phyloP scores from a whole-genome alignment of 2,329 filamentous ascomycete genomes.

The Calonectria multiphialidica region DNA sequence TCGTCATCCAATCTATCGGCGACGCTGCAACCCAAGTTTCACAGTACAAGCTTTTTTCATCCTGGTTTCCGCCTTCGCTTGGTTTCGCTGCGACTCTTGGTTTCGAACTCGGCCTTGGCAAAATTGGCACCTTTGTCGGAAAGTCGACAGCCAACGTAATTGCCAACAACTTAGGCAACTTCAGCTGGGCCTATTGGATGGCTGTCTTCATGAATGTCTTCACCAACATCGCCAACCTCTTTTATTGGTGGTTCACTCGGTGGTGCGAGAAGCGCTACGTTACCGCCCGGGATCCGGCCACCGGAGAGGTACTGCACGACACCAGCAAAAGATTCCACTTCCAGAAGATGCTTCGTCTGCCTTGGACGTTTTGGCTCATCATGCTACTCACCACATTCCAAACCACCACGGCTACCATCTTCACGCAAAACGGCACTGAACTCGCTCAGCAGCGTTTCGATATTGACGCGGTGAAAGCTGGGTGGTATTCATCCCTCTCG shows the following conservation, averaged over 20 bases:
- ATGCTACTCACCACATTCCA: slow-evolving; percentile 69
- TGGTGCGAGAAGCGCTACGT: slow-evolving; percentile 61
- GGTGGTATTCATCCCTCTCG: slow-evolving; percentile 69
- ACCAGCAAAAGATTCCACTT: slow-evolving; percentile 69
- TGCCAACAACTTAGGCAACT: slow-evolving; percentile 66
- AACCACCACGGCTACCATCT: slow-evolving; percentile 67
- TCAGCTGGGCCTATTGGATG: slow-evolving; percentile 73
- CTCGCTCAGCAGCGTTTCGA: slow-evolving; percentile 70
- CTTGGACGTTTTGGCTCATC: slow-evolving; percentile 71
- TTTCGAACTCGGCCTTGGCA: slow-evolving; percentile 71
- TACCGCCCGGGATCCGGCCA: slow-evolving; percentile 64
- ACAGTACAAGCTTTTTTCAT: slow-evolving; percentile 74
- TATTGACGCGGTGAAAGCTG: slow-evolving; percentile 64
- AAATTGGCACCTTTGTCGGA: slow-evolving; percentile 71
- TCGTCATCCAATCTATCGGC: slow-evolving; percentile 67
- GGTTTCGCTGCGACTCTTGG: slow-evolving; percentile 73
- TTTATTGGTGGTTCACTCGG: slow-evolving; percentile 68
- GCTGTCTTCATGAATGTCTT: slow-evolving; percentile 74
- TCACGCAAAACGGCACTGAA: slow-evolving; percentile 70
- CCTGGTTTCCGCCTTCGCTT: slow-evolving; percentile 72
- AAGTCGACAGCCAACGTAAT: slow-evolving; percentile 72
- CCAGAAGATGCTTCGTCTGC: slow-evolving; percentile 66
- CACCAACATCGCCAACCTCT: slow-evolving; percentile 65
- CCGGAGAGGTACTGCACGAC: slow-evolving; percentile 70
- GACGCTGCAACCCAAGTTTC: slow-evolving; percentile 74